phyloP scores from a whole-genome alignment of 2,329 filamentous ascomycete species.

The Drechslera avenae region DNA sequence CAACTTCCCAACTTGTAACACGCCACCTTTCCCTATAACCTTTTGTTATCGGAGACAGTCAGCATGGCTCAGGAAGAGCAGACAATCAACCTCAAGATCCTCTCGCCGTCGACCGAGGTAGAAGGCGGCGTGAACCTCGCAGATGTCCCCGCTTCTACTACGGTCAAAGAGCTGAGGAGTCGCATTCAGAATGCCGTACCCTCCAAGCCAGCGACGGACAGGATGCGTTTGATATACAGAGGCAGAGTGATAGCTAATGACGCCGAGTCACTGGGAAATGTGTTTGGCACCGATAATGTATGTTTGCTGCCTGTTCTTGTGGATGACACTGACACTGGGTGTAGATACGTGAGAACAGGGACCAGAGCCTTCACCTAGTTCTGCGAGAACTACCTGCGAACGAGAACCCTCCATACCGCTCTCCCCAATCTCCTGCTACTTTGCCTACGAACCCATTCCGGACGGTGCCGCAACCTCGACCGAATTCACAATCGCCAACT shows the following conservation, averaged over 20 bases:
- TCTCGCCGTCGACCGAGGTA: constrained; percentile 48
- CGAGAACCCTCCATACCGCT: constrained; percentile 39
- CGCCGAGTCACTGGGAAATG: constrained; percentile 53
- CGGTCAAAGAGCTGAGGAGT: constrained; percentile 59
- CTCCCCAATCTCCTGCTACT: constrained; percentile 45
- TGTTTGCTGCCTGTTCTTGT: constrained; percentile 22
- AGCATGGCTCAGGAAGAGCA: constrained; percentile 33
- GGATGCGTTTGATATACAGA: constrained; percentile 64
- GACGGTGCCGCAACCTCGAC: constrained; percentile 32
- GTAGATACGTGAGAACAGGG: constrained; percentile 43
- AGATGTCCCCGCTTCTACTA: constrained; percentile 47
- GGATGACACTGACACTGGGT: constrained; percentile 18
- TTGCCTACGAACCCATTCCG: constrained; percentile 43
- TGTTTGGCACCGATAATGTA: constrained; percentile 59
- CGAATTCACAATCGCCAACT: constrained; percentile 35
- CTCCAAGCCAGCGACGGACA: constrained; percentile 41
- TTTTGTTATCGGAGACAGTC: not conserved
- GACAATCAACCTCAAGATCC: constrained; percentile 46
- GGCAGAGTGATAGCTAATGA: constrained; percentile 60
- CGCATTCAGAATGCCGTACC: constrained; percentile 58
- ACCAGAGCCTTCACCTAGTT: constrained; percentile 48
- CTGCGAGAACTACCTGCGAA: constrained; percentile 41
- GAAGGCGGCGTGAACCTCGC: constrained; percentile 41
- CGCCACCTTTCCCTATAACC: constrained; percentile 5
- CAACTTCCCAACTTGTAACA: constrained; percentile 4